These are phyloP conservation scores for Gynochthodes officinalis DNA, from an alignment of 257 asterid genomes.

Conservation along the genomic window DNA sequence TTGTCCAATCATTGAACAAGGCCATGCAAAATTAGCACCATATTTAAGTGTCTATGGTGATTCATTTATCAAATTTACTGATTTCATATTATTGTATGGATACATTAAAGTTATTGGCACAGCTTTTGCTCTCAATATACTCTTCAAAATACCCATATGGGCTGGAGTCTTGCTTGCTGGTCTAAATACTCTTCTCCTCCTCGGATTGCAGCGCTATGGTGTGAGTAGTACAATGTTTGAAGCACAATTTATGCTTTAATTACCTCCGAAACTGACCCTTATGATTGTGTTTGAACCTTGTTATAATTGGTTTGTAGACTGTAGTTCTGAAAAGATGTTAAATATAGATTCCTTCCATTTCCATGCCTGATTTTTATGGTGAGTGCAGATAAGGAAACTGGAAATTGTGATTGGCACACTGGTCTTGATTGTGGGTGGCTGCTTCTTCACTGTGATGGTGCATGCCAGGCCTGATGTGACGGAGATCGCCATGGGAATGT, in stretches of 20 bases:
- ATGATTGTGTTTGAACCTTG: neutral
- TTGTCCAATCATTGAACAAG: neutral
- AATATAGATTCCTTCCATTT: neutral
- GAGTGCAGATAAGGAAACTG: conserved; percentile 74
- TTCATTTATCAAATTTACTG: neutral
- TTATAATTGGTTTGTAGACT: too few relatives aligned
- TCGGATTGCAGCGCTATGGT: conserved; percentile 89
- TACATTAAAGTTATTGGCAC: conserved; percentile 68
- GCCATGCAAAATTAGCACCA: neutral
- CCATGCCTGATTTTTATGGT: neutral
- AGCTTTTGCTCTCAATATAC: conserved; percentile 91
- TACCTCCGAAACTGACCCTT: neutral
- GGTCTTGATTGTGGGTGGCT: conserved; percentile 62
- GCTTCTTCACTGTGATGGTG: conserved; percentile 73
- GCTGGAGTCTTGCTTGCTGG: conserved; percentile 92
- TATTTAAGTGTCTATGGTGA: too few relatives aligned
- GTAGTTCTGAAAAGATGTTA: too few relatives aligned
- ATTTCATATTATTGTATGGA: neutral
- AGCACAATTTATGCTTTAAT: neutral
- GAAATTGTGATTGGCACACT: conserved; percentile 67
- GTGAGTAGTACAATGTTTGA: conserved; percentile 26
- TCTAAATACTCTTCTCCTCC: conserved; percentile 73
- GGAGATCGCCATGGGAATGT: conserved; percentile 64
- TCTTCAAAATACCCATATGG: conserved; percentile 77
- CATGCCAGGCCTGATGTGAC: conserved; percentile 61